Percentiles rank a stretch among this genome's conserved stretches.
phyloP scores from a whole-genome alignment of 805 yeast species.

The Metahyphopichia silvanorum region DNA sequence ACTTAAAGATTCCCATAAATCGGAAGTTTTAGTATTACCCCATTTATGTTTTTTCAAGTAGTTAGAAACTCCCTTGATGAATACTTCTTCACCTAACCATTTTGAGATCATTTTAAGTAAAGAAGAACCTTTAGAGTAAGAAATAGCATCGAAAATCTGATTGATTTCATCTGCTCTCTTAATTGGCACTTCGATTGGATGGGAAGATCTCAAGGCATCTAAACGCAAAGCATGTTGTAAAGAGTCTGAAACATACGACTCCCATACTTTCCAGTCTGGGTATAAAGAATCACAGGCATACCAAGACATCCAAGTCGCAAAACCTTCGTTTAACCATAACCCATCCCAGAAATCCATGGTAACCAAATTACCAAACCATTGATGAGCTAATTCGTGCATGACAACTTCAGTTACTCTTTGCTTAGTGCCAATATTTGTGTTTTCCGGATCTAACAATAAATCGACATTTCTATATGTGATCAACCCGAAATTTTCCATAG shows the following conservation, averaged over 20 bases:
- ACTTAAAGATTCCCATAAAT: slow-evolving; percentile 71
- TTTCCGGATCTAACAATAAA: slow-evolving; percentile 66
- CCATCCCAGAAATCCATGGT: slow-evolving; percentile 95
- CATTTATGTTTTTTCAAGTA: slow-evolving; percentile 74
- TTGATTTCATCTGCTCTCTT: slow-evolving; percentile 74
- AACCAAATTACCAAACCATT: slow-evolving; percentile 88
- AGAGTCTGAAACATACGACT: slow-evolving; percentile 73
- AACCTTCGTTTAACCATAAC: slow-evolving; percentile 84
- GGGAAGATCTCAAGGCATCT: slow-evolving; percentile 80
- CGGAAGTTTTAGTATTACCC: slow-evolving; percentile 74
- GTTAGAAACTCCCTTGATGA: slow-evolving; percentile 75
- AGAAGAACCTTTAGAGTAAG: slow-evolving; percentile 79
- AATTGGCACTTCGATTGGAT: slow-evolving; percentile 83
- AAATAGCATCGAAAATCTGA: slow-evolving; percentile 82
- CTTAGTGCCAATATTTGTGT: slow-evolving; percentile 60
- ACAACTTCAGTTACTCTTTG: slow-evolving; percentile 83
- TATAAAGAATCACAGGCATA: slow-evolving; percentile 70
- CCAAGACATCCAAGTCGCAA: slow-evolving; percentile 92
- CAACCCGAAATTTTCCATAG: slow-evolving; percentile 86
- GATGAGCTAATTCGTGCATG: slow-evolving; percentile 87
- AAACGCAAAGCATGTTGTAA: slow-evolving; percentile 71
- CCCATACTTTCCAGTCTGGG: slow-evolving; percentile 89
- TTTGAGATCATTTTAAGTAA: slow-evolving; percentile 74
- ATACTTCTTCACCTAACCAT: slow-evolving; percentile 75
- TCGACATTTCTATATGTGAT: slow-evolving; percentile 79